Evolutionary conservation across 495 filamentous ascomycete genomes (phyloP).

Genomic region (Hypomontagnella monticulosa): DNA sequence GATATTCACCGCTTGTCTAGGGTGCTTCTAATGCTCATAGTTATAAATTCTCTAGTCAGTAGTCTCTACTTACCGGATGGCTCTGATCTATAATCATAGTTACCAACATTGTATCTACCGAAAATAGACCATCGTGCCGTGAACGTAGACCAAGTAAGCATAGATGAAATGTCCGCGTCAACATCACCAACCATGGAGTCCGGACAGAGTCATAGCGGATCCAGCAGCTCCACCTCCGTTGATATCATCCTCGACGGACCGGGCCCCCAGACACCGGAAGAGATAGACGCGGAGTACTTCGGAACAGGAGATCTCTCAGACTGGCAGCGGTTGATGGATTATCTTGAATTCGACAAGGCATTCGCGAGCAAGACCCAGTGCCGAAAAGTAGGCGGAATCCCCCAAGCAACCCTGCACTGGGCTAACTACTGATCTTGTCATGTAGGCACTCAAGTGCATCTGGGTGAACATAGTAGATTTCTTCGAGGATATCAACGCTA

Average conservation of each 20-base stretch:
- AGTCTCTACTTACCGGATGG: neutral
- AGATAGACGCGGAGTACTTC: slow-evolving; percentile 44
- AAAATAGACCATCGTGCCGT: too few species aligned
- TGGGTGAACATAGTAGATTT: slow-evolving; percentile 55
- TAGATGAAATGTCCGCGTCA: too few species aligned
- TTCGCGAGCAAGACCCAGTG: slow-evolving; percentile 50
- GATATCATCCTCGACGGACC: too few species aligned
- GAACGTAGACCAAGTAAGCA: too few species aligned
- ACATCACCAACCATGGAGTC: too few species aligned
- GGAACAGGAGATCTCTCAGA: slow-evolving; percentile 43
- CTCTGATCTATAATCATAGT: neutral
- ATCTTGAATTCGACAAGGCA: slow-evolving; percentile 44
- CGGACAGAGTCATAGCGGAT: too few species aligned
- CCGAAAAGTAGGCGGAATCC: slow-evolving; percentile 41
- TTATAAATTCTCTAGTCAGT: neutral
- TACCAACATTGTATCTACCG: neutral
- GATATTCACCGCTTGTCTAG: neutral
- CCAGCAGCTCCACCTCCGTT: too few species aligned
- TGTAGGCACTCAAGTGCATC: slow-evolving; percentile 42
- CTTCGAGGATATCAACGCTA: slow-evolving; percentile 38
- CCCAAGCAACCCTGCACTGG: neutral
- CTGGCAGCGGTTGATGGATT: slow-evolving; percentile 50
- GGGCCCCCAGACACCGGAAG: neutral
- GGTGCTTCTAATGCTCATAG: neutral
- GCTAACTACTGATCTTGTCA: neutral